Conservation (phyloP, 1,139 yeast species). For the Magnusiomyces suaveolens region DNA sequence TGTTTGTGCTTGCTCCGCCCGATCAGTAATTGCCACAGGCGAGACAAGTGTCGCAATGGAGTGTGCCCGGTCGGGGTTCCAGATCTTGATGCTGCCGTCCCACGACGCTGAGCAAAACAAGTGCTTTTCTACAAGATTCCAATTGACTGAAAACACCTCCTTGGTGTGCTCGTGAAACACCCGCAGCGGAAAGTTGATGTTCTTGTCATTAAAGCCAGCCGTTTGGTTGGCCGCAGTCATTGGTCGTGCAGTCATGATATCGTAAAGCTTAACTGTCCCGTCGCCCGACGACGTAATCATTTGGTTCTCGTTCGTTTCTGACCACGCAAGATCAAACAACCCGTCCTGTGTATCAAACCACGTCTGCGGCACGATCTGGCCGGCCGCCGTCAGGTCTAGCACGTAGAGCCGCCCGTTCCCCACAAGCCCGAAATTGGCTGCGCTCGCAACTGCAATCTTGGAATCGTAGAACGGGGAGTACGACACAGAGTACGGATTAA, state of each 20-base stretch:
- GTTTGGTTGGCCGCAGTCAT: background rate
- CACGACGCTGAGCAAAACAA: conserved; percentile 73
- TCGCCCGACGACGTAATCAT: conserved; percentile 79
- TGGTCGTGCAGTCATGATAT: conserved; percentile 43
- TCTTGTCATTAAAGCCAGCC: conserved; percentile 14
- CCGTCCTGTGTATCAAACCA: conserved; percentile 91
- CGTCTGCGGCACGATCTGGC: conserved; percentile 45
- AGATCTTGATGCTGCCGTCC: conserved; percentile 81
- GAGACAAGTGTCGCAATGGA: conserved; percentile 49
- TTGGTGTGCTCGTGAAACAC: conserved; percentile 69
- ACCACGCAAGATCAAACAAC: conserved; percentile 80
- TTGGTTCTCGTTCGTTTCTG: conserved; percentile 83
- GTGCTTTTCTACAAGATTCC: conserved; percentile 75
- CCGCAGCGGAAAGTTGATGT: conserved; percentile 48
- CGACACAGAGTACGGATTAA: conserved; percentile 77
- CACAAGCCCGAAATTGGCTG: conserved; percentile 88
- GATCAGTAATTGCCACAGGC: conserved; percentile 9
- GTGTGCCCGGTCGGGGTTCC: conserved; percentile 52
- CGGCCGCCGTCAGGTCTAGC: conserved; percentile 57
- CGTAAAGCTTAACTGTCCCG: conserved; percentile 77
- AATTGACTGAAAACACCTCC: conserved; percentile 80
- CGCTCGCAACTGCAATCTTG: conserved; percentile 78
- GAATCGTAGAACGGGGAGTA: conserved; percentile 90
- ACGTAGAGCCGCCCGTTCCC: conserved; percentile 82
- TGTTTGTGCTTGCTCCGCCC: conserved; percentile 8